A percentile compares a stretch with the other conserved stretches of the same genome.
Evolutionary conservation across 805 yeast genomes (phyloP).

Genomic region (Blastobotrys americana): DNA sequence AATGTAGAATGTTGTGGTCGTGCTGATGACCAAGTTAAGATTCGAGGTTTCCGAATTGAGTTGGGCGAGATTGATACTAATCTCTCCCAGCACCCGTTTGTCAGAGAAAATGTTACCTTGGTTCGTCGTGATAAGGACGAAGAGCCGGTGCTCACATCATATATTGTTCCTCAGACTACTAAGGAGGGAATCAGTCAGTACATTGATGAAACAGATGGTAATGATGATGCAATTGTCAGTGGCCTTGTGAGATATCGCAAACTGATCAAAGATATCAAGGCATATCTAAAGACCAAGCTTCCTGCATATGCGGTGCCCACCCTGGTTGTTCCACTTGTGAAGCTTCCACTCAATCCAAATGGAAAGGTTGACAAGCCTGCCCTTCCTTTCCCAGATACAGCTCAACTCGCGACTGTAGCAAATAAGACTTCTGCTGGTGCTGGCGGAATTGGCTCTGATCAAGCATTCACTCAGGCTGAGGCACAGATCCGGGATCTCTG

Average conservation of each 20-base stretch:
- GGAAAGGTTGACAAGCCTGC: constrained; percentile 98
- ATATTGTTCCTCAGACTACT: constrained; percentile 61
- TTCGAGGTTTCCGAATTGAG: constrained; percentile 97
- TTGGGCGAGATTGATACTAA: constrained; percentile 98
- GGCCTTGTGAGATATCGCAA: constrained; percentile 73
- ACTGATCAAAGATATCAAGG: constrained; percentile 71
- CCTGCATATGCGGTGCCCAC: constrained; percentile 94
- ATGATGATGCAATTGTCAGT: constrained; percentile 54
- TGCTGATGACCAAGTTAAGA: constrained; percentile 98
- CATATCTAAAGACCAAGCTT: constrained; percentile 76
- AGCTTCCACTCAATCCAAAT: constrained; percentile 91
- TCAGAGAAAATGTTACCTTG: constrained; percentile 86
- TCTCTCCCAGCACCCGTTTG: constrained; percentile 84
- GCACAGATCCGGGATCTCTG: constrained; percentile 69
- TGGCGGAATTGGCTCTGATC: constrained; percentile 39
- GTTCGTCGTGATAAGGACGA: constrained; percentile 88
- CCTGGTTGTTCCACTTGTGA: constrained; percentile 76
- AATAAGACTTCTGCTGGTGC: constrained; percentile 26
- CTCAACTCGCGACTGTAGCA: constrained; percentile 74
- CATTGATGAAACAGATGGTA: constrained; percentile 35
- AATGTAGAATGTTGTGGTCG: constrained; percentile 97
- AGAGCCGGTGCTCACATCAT: constrained; percentile 86
- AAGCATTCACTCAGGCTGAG: constrained; percentile 56
- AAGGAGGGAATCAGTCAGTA: constrained; percentile 38
- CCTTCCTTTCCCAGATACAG: constrained; percentile 87